Evolutionary conservation across 257 asterid species (phyloP), one percentile per base, ranked within the genome.

Genomic region (Cordia subcordata): DNA sequence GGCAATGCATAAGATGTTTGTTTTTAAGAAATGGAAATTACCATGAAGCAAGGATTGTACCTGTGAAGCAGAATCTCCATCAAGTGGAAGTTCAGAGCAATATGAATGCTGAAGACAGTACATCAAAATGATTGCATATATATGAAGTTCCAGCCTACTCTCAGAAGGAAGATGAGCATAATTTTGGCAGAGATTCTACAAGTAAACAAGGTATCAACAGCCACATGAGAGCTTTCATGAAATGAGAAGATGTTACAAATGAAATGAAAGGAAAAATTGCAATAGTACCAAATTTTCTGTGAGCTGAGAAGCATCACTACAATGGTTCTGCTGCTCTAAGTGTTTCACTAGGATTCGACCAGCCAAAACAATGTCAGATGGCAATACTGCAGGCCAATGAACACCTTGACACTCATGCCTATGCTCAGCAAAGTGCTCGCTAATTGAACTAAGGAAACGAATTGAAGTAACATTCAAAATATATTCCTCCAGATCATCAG

Each of bases 381-480:
- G 98, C 69, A 91, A 84, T 74, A 92, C 86, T 49, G 85, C 76
- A 66, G 99, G 81, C 96, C 96, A 88, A 64, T 88, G 86, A 64
- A 76, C 78, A 58, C 98, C 96, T 68, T 58, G 73, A 74, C 98
- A 91, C 68, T 91, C 98, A 23, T 91, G 96, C 59, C 63, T 69
- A 77, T 88, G 98, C 68, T 88, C 95, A 73, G 84, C 69, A 79
- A 63, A 62, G 56, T 71, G 69, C 70, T 71, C 74, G 60, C 23
- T 42, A 46, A 58, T 55, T 67, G 74, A 76, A 75, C 64, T 61
- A 18, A 65, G 67, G 69, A 21, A 15, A 49, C 63, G 66, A 17
- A 56, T 61, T 44, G 86, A 71, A 60, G 76, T 73, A 70, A 79
- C 80, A 51, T 62, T 68, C 55, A 76, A 72, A 40, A 85, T 45